A percentile compares a stretch with the other conserved stretches of the same genome.
These are phyloP conservation scores for Globisporangium barbulae DNA, from an alignment of 352 stramenopile genomes.

Conservation along the genomic window DNA sequence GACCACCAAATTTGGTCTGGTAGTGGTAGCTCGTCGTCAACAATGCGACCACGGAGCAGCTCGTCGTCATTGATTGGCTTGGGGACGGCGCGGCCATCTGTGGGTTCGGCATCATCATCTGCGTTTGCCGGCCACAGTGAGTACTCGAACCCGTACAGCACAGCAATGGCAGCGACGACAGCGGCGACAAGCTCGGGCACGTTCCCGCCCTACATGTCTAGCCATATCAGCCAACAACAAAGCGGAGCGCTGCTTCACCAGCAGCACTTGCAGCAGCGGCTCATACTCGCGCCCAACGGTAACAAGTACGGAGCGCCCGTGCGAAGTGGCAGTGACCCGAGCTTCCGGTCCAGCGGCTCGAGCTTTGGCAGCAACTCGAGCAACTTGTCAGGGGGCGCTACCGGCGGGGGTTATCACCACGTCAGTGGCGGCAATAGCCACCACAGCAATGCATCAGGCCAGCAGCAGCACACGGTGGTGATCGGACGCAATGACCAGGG, in stretches of 20 bases:
- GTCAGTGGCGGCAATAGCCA: slow-evolving; percentile 20
- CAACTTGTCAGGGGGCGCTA: not conserved
- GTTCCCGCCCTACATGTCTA: slow-evolving; percentile 16
- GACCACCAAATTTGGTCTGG: slow-evolving; percentile 11
- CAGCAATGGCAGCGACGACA: slow-evolving; percentile 1
- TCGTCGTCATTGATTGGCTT: slow-evolving; percentile 38
- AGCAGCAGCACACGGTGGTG: slow-evolving; percentile 6
- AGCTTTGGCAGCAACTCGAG: not conserved
- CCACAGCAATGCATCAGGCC: not conserved
- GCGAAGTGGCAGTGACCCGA: slow-evolving; percentile 25
- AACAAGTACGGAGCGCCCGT: slow-evolving; percentile 1
- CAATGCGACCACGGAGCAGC: slow-evolving; percentile 29
- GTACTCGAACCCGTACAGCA: slow-evolving; percentile 16
- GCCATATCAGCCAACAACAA: slow-evolving; percentile 23
- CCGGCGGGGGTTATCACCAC: not conserved
- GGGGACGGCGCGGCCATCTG: not conserved
- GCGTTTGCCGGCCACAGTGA: not conserved
- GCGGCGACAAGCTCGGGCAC: slow-evolving; percentile 1
- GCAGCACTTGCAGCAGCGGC: slow-evolving; percentile 9
- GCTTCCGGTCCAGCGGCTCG: slow-evolving; percentile 12
- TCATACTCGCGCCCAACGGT: not conserved
- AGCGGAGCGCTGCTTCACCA: slow-evolving; percentile 4
- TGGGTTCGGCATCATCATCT: not conserved
- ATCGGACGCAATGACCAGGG: slow-evolving; percentile 60
- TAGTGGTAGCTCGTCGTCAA: not conserved